Conservation (phyloP, 176 grass and related monocot genomes). For the Urochloa ruziziensis region DNA sequence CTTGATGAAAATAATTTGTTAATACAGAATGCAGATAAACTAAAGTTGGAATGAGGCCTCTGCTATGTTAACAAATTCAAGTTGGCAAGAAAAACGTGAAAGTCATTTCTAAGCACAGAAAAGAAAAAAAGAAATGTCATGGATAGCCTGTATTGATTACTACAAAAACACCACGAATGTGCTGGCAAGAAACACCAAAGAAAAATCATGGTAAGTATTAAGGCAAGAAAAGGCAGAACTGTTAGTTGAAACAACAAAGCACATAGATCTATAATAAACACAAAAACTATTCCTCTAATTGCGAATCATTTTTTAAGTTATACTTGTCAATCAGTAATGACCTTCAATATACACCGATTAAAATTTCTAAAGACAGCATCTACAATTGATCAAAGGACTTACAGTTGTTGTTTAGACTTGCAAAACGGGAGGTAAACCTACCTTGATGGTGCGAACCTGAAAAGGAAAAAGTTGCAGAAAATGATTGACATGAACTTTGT, state of each 20-base stretch:
- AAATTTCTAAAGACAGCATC: slow-evolving; percentile 8
- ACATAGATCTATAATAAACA: slow-evolving; percentile 1
- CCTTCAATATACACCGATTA: slow-evolving; percentile 9
- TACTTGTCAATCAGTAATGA: slow-evolving; percentile 11
- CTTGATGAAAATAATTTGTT: slow-evolving; percentile 17
- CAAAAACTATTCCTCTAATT: not conserved
- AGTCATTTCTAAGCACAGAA: not conserved
- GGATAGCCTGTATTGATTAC: not conserved
- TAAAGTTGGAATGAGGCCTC: not conserved
- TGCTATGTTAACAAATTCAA: slow-evolving; percentile 22
- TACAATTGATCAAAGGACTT: slow-evolving; percentile 38
- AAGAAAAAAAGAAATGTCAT: not conserved
- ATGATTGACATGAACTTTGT: slow-evolving; percentile 19
- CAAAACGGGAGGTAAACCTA: slow-evolving; percentile 59
- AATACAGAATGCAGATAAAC: slow-evolving; percentile 11
- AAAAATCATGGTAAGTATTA: not conserved
- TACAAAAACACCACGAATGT: not conserved
- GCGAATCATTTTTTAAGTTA: not conserved
- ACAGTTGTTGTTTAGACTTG: slow-evolving; percentile 43
- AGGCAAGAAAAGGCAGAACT: not conserved
- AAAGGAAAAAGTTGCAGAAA: slow-evolving; percentile 20
- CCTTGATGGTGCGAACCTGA: slow-evolving; percentile 97
- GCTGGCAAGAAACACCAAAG: not conserved
- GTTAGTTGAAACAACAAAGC: slow-evolving; percentile 4
- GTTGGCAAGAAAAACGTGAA: not conserved